Evolutionary conservation across 352 stramenopile genomes (phyloP).

Genomic region (Pythium vanterpoolii): DNA sequence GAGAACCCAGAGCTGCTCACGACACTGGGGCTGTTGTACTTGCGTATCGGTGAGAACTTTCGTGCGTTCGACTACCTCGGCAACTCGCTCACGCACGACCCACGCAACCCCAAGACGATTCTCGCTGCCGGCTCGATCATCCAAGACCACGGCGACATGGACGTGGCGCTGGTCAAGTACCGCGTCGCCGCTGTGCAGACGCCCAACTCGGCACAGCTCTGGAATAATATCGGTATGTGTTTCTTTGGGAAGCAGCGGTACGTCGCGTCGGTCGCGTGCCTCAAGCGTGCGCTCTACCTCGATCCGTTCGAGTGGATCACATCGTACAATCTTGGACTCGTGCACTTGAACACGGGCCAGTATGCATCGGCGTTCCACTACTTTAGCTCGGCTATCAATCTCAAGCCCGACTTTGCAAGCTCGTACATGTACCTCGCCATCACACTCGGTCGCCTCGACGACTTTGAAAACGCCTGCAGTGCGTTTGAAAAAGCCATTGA

Average conservation of each 20-base stretch:
- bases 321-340: slow-evolving; percentile 92
- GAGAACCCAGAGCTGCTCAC: slow-evolving; percentile 92
- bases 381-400: slow-evolving; percentile 87
- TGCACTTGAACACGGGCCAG: slow-evolving; percentile 91
- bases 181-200: slow-evolving; percentile 89
- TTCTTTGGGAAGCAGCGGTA: slow-evolving; percentile 92
- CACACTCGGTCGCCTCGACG: slow-evolving; percentile 84
- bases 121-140: slow-evolving; percentile 92
- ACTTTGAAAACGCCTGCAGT: slow-evolving; percentile 91
- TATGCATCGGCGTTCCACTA: slow-evolving; percentile 94
- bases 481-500: slow-evolving; percentile 92
- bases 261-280: slow-evolving; percentile 84
- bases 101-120: slow-evolving; percentile 89
- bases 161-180: slow-evolving; percentile 94
- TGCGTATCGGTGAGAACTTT: slow-evolving; percentile 88
- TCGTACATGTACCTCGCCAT: slow-evolving; percentile 94
- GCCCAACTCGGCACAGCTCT: slow-evolving; percentile 91
- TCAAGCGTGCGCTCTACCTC: slow-evolving; percentile 91
- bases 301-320: slow-evolving; percentile 96
- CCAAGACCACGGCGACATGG: slow-evolving; percentile 92
- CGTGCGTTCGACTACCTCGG: slow-evolving; percentile 93
- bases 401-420: slow-evolving; percentile 85
- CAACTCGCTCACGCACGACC: slow-evolving; percentile 91
- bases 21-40: slow-evolving; percentile 88
- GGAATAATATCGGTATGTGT: slow-evolving; percentile 96